Evolutionary conservation across 1,139 yeast genomes (phyloP), one percentile per base, ranked within the genome.

Genomic region (Yamadazyma dendronema): DNA sequence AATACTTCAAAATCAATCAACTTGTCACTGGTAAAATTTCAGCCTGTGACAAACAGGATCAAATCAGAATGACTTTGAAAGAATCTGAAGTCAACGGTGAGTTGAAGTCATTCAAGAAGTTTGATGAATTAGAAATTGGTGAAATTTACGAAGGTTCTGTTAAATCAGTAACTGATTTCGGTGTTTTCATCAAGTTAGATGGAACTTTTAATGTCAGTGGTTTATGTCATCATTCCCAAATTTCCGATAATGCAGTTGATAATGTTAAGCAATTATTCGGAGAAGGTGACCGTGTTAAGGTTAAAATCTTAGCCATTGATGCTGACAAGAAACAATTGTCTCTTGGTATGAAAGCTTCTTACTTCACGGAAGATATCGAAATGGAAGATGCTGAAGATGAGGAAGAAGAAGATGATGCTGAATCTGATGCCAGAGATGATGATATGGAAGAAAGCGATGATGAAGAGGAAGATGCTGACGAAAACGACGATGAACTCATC

Each of bases 281-380:
- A 37, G 87, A 80, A 53, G 97, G 97, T 47, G 97, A 90, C 58
- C 74, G 85, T 47, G 97, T 90, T 31, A 86, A 86, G 65, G 95
- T 87, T 30, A 84, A 83, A 64, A 71, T 92, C 25, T 68, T 90
- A 50, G 73, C 70, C 32, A 71, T 83, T 32, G 82, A 86, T 53
- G 42, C 53, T 4, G 79, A 68, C 14, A 88, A 84, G 72, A 81
- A 80, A 46, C 89, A 85, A 56, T 57, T 90, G 31, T 82, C 95
- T 1, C 74, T 90, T 42, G 96, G 97, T 47, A 82, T 90, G 89
- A 92, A 89, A 66, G 97, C 97, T 2, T 86, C 96, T 3, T 88
- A 84, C 62, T 90, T 92, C 60, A 71, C 70, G 16, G 69, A 61
- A 16, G 73, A 57, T 14, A 61, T 58, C 14, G 67, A 53, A 11